Conservation (phyloP, 352 stramenopile species). For the Peronospora belbahrii region DNA sequence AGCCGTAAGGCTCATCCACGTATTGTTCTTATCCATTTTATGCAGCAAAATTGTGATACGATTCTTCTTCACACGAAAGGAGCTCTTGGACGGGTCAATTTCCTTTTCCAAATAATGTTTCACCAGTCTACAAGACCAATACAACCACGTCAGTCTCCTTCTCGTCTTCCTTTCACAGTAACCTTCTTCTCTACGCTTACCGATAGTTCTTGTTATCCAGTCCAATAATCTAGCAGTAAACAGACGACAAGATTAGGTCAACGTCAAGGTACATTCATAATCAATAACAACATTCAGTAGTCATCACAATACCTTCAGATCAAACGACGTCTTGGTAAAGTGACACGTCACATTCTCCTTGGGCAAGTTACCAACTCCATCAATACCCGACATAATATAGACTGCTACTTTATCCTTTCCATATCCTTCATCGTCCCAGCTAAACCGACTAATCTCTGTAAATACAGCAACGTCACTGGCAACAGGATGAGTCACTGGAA, state of each 20-base stretch:
- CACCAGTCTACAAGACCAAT: constrained; percentile 51
- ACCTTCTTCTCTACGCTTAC: neutral
- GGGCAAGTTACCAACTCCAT: constrained; percentile 64
- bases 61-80: constrained; percentile 82
- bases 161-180: neutral
- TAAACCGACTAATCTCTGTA: constrained; percentile 81
- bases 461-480: constrained; percentile 47
- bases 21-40: constrained; percentile 69
- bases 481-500: neutral
- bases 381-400: constrained; percentile 76
- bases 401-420: constrained; percentile 79
- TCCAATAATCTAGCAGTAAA: constrained; percentile 35
- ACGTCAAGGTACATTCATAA: neutral
- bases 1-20: constrained; percentile 77
- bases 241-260: neutral
- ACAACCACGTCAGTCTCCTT: no score
- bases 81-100: constrained; percentile 65
- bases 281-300: neutral
- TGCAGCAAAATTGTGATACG: constrained; percentile 69
- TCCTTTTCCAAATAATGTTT: constrained; percentile 80
- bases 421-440: constrained; percentile 85
- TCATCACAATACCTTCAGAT: constrained; percentile 46
- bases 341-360: constrained; percentile 65
- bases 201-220: constrained; percentile 71
- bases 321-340: constrained; percentile 77